Conservation (phyloP, 2,329 filamentous ascomycete species). For the Botrytis deweyae region DNA sequence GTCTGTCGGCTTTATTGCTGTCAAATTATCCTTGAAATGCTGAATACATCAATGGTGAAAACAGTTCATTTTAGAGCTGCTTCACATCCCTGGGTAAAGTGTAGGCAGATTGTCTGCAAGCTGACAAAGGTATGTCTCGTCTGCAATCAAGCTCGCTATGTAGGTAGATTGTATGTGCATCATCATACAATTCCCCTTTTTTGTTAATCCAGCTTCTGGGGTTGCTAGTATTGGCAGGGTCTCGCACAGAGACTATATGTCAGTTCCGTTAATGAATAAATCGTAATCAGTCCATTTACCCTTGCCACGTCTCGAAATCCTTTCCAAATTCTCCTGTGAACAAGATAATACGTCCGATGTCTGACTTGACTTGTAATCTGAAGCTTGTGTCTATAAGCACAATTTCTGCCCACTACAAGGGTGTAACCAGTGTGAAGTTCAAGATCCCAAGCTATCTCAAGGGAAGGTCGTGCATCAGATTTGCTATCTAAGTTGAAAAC, state of each 20-base stretch:
- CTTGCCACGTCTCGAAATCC: not conserved
- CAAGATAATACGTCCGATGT: no score
- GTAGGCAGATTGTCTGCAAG: not conserved
- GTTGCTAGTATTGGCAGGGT: not conserved
- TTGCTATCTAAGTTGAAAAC: not conserved
- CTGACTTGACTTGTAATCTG: no score
- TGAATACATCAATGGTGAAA: not conserved
- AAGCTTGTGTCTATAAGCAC: no score
- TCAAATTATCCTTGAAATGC: not conserved
- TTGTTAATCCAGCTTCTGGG: not conserved
- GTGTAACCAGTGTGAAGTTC: not conserved
- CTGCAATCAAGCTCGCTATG: not conserved
- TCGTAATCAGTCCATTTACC: not conserved
- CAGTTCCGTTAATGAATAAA: no score
- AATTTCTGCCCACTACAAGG: not conserved
- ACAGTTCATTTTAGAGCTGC: no score
- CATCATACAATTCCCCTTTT: not conserved
- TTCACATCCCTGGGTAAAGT: not conserved
- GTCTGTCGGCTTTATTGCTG: no score
- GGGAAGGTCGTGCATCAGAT: no score
- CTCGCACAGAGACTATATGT: rapidly evolving
- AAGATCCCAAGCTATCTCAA: not conserved
- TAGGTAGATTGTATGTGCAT: not conserved
- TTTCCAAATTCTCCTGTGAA: not conserved
- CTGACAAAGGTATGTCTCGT: not conserved